Percentiles rank a stretch among this genome's conserved stretches.
phyloP scores from a whole-genome alignment of 176 grass and related monocot species.

The Raddia distichophylla region DNA sequence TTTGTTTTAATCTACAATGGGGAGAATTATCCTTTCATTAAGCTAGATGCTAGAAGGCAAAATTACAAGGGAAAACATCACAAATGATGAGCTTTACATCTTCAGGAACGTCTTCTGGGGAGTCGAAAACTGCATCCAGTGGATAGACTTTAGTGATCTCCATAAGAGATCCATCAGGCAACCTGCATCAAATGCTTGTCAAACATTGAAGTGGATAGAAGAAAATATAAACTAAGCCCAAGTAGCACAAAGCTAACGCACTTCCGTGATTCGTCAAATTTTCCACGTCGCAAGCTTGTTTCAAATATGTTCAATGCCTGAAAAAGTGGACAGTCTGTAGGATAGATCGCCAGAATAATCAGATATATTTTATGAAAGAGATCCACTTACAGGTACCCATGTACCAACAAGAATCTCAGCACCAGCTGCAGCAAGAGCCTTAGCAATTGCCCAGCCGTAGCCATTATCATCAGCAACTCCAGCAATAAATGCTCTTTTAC shows the following conservation, averaged over 20 bases:
- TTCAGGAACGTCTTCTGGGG: conserved; percentile 90
- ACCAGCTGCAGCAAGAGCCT: conserved; percentile 93
- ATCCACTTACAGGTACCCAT: conserved; percentile 85
- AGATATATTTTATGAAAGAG: conserved; percentile 19
- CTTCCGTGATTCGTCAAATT: conserved; percentile 43
- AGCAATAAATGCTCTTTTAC: conserved; percentile 97
- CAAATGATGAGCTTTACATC: conserved; percentile 60
- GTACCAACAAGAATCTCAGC: conserved; percentile 98
- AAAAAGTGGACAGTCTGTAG: background rate
- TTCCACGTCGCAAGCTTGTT: conserved; percentile 40
- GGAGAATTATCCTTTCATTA: background rate
- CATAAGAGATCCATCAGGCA: conserved; percentile 96
- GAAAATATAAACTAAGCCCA: background rate
- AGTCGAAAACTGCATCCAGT: conserved; percentile 90
- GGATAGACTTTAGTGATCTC: conserved; percentile 91
- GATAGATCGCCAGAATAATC: conserved; percentile 12
- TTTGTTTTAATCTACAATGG: conserved; percentile 70
- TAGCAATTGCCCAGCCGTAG: conserved; percentile 98
- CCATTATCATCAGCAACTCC: conserved; percentile 99
- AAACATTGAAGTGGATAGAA: conserved; percentile 19
- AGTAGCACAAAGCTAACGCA: conserved; percentile 9
- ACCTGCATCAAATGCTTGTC: conserved; percentile 49
- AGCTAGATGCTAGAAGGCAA: background rate
- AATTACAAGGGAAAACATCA: background rate
- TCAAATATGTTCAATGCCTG: conserved; percentile 54